These are phyloP conservation scores for Tylopilus sp. DNA, from an alignment of 768 basidiomycete genomes.

Conservation along the genomic window DNA sequence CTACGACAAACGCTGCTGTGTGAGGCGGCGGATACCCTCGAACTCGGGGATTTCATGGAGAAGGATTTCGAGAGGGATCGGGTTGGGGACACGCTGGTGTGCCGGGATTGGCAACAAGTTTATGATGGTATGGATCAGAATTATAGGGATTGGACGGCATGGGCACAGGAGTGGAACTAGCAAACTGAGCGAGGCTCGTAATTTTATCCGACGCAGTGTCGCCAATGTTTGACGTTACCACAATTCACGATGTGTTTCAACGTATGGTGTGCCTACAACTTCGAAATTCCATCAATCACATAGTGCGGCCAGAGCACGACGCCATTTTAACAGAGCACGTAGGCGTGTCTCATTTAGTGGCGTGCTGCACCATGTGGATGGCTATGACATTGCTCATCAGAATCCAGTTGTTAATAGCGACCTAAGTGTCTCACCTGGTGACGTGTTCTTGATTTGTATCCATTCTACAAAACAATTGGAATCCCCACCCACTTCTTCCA, in stretches of 20 bases:
- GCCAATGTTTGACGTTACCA: no score
- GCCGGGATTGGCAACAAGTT: constrained; percentile 7
- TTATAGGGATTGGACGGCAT: constrained; percentile 6
- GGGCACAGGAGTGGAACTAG: constrained; percentile 12
- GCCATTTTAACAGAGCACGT: background rate
- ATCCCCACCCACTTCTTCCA: constrained; percentile 6
- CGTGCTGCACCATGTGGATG: constrained; percentile 10
- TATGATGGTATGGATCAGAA: constrained; percentile 7
- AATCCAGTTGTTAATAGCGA: background rate
- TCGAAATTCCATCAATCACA: no score
- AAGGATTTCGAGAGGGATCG: constrained; percentile 6
- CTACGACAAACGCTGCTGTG: constrained; percentile 12
- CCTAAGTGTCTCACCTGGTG: constrained; percentile 7
- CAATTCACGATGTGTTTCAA: no score
- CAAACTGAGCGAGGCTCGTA: background rate
- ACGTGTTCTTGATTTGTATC: constrained; percentile 11
- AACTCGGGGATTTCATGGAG: constrained; percentile 16
- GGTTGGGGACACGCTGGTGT: constrained; percentile 15
- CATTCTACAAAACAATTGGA: constrained; percentile 7
- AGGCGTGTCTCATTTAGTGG: constrained; percentile 1
- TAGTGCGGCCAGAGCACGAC: no score
- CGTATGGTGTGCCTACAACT: no score
- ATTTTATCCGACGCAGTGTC: background rate
- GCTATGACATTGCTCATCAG: background rate
- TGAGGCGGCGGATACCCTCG: constrained; percentile 14